Evolutionary conservation across 2,329 filamentous ascomycete genomes (phyloP), one percentile per base, ranked within the genome.

Genomic region (Fusarium sp.): DNA sequence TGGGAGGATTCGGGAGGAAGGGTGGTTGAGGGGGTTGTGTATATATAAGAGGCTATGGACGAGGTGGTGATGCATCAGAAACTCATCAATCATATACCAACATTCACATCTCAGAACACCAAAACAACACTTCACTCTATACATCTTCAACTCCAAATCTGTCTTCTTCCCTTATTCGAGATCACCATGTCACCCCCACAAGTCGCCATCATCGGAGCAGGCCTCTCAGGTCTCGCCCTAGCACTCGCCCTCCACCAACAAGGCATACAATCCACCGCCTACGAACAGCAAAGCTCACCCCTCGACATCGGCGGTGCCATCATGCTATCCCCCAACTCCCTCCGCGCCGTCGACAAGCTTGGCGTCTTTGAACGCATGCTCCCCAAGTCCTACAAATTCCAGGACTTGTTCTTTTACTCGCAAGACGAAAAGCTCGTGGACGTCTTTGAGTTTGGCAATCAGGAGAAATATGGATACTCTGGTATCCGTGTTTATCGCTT

Each of bases 291-390:
- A 14, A 66, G 80, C 1, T 82, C 83, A 0, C 81, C 85, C 4
- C 82, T 85, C 5, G 83, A 86, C 66, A 85, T 86, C 30, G 86
- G 87, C 24, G 89, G 89, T 6, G 88, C 87, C 2, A 82, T 91
- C 36, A 89, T 90, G 85, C 84, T 91, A 6, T 89, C 88, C 0
- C 89, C 89, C 10, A 91, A 91, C 60, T 87, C 88, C 0, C 83
- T 91, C 3, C 83, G 84, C 8, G 82, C 90, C 44, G 83, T 91
- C 0, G 86, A 90, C 69, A 78, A 76, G 0, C 78, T 91, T 0
- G 85, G 82, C 1, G 80, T 89, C 6, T 89, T 89, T 73, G 51
- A 83, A 3, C 81, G 82, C 6, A 81, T 90, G 56, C 79, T 81
- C 13, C 70, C 80, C 0, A 81, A 84, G 14, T 86, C 85, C 47